Conservation (phyloP, 2,329 filamentous ascomycete genomes). For the Diaporthe sp. region DNA sequence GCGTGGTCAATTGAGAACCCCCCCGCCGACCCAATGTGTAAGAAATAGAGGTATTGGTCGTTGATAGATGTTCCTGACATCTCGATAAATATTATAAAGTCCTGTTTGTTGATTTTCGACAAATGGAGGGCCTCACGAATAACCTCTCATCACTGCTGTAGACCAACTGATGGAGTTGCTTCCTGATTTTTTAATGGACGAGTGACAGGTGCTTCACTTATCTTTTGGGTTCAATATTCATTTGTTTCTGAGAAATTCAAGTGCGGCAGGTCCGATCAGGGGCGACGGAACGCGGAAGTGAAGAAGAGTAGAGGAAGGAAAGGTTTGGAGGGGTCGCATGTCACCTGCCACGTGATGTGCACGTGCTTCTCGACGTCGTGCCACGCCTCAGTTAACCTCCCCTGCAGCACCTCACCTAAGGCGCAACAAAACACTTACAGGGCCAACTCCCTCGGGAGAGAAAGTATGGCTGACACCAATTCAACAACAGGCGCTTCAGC, state of each 20-base stretch:
- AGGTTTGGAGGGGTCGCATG: not conserved
- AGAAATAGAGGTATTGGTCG: not conserved
- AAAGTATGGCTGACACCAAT: slow-evolving; percentile 18
- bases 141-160: not conserved
- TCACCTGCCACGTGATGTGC: slow-evolving; percentile 37
- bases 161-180: not conserved
- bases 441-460: not conserved
- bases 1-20: slow-evolving; percentile 67
- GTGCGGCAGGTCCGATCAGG: too few relatives aligned
- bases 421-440: not conserved
- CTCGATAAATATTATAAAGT: not conserved
- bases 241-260: too few relatives aligned
- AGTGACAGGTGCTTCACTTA: too few relatives aligned
- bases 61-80: not conserved
- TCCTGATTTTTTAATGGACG: not conserved
- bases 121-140: not conserved
- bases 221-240: too few relatives aligned
- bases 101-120: not conserved
- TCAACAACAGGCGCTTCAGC: not conserved
- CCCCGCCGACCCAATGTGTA: slow-evolving; percentile 47
- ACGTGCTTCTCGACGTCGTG: slow-evolving; percentile 35
- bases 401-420: not conserved
- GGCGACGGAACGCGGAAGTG: not conserved
- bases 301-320: not conserved
- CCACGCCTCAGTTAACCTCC: not conserved